phyloP scores from a whole-genome alignment of 2,329 filamentous ascomycete genomes.

The Gyromitra esculenta region DNA sequence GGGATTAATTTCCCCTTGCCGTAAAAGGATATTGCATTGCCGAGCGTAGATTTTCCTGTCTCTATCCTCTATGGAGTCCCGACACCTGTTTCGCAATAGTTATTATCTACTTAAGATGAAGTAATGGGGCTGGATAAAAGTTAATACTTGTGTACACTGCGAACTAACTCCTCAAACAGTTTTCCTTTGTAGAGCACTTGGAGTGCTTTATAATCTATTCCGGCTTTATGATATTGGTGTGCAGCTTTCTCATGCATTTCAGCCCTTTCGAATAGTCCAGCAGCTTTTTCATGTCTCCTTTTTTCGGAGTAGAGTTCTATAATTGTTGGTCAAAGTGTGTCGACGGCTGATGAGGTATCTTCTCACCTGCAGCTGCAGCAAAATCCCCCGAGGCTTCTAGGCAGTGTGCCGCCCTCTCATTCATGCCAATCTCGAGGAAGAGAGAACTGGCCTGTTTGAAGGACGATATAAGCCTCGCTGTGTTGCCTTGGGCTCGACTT shows the following conservation, averaged over 20 bases:
- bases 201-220: slow-evolving; percentile 6
- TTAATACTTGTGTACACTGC: slow-evolving; percentile 23
- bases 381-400: slow-evolving; percentile 38
- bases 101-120: not conserved
- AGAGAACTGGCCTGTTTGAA: slow-evolving; percentile 24
- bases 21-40: slow-evolving; percentile 39
- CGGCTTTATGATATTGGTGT: slow-evolving; percentile 11
- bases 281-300: slow-evolving; percentile 30
- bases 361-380: slow-evolving; percentile 41
- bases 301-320: slow-evolving; percentile 20
- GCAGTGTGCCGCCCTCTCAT: slow-evolving; percentile 32
- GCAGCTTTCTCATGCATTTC: slow-evolving; percentile 29
- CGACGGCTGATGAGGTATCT: not conserved
- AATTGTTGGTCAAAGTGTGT: not conserved
- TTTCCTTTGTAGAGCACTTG: slow-evolving; percentile 23
- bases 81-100: slow-evolving; percentile 15
- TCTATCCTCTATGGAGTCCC: not conserved
- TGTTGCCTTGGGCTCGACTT: slow-evolving; percentile 19
- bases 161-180: slow-evolving; percentile 19
- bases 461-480: not conserved
- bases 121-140: not conserved
- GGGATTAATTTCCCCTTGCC: not conserved
- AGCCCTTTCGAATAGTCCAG: slow-evolving; percentile 29
- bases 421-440: slow-evolving; percentile 29
- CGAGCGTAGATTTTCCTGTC: slow-evolving; percentile 34